Base-by-base conservation (phyloP, 768 basidiomycete genomes). In the Leccinum fibrillosum region DNA sequence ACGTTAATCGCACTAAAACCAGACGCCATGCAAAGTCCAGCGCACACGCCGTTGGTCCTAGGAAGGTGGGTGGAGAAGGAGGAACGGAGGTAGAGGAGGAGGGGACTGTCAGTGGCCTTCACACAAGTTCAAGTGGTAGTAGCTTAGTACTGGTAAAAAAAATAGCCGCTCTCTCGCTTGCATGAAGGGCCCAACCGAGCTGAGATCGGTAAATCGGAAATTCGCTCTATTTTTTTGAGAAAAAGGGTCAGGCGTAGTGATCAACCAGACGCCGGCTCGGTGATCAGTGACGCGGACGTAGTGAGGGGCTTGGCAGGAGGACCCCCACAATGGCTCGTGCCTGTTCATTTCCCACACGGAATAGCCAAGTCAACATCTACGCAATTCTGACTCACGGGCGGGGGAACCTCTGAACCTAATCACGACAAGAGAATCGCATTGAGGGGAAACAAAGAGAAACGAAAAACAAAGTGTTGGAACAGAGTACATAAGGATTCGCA, bases 401-500 rank as follows among this genome's bases (percentile, higher is more conserved):
- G 19, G 60, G 49, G 53, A 62, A 56, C 34, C 25, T 30, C 28
- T n/a, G 10, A 32, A 11, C 30, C 30, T 32, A 51, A 53, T 54
- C 59, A 53, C 32, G 55, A 62, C 49, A 59, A 32, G 30, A 57
- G 56, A 55, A 53, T 58, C 30, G 60, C 26, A 49, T 62, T 57
- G 42, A 30, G 55, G 34, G 35, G 58, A 54, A 56, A 42, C 39
- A n/a, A 3, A 39, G 39, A 19, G n/a, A 10, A 19, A 42, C 37
- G 37, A n/a, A 39, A 39, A 39, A 39, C 37, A 39, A 42, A 42
- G 48, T 12, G 44, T 51, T 49, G 50, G 10, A 60, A 68, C 53
- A 49, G 39, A 39, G 62, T 68, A 70, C 68, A 66, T 72, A 68
- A 56, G 53, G 26, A 63, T 57, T 66, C 37, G 61, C 59, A 70